These are phyloP conservation scores for Fusarium pseudonygamai DNA, from an alignment of 2,329 filamentous ascomycete species.

Conservation along the genomic window DNA sequence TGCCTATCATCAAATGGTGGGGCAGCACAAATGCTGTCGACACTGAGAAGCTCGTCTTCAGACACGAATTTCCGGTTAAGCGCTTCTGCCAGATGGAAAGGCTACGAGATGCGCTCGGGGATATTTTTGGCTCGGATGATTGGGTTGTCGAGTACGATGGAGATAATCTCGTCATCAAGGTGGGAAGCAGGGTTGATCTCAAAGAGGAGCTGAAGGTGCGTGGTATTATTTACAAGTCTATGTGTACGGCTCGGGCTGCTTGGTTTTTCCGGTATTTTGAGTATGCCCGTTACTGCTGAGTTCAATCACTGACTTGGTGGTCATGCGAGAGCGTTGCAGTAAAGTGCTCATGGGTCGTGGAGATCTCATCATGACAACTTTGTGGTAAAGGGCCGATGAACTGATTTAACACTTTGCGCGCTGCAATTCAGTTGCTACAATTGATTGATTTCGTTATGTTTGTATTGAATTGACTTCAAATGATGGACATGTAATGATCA, in stretches of 20 bases:
- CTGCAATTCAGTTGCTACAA: too few relatives aligned
- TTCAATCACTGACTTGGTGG: not conserved
- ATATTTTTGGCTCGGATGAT: not conserved
- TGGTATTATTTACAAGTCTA: not conserved
- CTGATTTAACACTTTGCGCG: rapidly evolving
- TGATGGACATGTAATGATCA: rapidly evolving
- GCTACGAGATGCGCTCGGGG: not conserved
- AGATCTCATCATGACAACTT: not conserved
- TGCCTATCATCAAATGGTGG: not conserved
- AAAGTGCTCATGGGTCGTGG: rapidly evolving
- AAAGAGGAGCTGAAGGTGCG: not conserved
- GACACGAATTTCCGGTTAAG: not conserved
- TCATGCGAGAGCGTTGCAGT: not conserved
- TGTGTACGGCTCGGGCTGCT: not conserved
- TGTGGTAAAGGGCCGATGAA: not conserved
- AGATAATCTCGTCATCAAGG: not conserved
- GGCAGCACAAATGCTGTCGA: not conserved
- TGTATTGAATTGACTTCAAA: too few relatives aligned
- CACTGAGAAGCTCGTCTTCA: not conserved
- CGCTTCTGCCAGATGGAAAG: not conserved
- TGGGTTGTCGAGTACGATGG: not conserved
- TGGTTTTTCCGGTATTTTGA: not conserved
- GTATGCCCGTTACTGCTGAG: not conserved
- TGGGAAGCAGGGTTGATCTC: not conserved
- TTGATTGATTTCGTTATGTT: too few relatives aligned